Conservation (phyloP, 192 early-diverging fungal genomes). For the Coemansia sp. region DNA sequence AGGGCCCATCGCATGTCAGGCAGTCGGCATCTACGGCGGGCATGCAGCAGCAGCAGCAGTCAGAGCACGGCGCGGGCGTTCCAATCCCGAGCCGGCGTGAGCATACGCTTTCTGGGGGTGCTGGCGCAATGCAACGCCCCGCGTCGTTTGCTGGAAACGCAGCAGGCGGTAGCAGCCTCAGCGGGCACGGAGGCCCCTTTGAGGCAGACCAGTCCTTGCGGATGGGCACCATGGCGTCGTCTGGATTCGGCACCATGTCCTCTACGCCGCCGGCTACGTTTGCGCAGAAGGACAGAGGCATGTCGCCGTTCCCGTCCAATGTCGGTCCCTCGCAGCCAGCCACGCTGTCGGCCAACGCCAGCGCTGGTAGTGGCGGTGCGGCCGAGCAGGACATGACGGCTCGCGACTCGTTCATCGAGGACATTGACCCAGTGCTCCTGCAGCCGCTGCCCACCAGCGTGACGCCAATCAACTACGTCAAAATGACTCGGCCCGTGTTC, state of each 20-base stretch:
- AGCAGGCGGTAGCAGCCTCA: not conserved
- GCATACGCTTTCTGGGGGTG: slow-evolving; percentile 6
- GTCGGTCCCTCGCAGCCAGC: slow-evolving; percentile 26
- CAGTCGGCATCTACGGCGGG: slow-evolving; percentile 9
- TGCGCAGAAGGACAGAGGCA: slow-evolving; percentile 32
- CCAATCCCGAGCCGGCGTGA: slow-evolving; percentile 18
- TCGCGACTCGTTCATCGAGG: slow-evolving; percentile 24
- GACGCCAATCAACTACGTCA: slow-evolving; percentile 55
- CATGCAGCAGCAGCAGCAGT: not conserved
- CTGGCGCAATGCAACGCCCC: slow-evolving; percentile 16
- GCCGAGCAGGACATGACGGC: not conserved
- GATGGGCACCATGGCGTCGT: slow-evolving; percentile 19
- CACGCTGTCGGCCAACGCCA: slow-evolving; percentile 4
- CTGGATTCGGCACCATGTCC: slow-evolving; percentile 37
- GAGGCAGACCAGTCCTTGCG: slow-evolving; percentile 11
- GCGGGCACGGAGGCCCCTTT: not conserved
- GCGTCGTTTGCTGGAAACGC: slow-evolving; percentile 39
- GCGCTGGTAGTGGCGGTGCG: not conserved
- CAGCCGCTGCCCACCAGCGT: slow-evolving; percentile 37
- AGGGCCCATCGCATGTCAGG: not conserved
- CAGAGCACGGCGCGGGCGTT: slow-evolving; percentile 1
- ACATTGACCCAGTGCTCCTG: slow-evolving; percentile 32
- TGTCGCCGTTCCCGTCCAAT: slow-evolving; percentile 56
- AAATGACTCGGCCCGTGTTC: slow-evolving; percentile 52
- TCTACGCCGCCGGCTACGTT: slow-evolving; percentile 41